Percentiles rank a stretch among this genome's conserved stretches.
Evolutionary conservation across 805 yeast genomes (phyloP).

Genomic region (Starmerella sp.): DNA sequence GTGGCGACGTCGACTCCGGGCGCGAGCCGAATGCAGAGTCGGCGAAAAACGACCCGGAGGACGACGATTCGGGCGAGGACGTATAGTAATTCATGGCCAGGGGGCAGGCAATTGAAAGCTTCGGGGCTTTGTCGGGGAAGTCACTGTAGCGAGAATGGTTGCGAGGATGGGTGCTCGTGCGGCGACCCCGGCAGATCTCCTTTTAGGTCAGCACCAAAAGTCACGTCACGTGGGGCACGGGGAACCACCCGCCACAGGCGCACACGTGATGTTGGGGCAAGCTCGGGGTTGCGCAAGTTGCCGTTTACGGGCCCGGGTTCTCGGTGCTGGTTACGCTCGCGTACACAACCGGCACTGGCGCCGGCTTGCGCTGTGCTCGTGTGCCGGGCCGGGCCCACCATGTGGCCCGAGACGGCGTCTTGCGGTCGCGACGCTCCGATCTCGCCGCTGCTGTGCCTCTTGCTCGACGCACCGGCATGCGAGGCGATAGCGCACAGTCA

Average conservation of each 20-base stretch:
- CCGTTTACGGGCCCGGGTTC: neutral
- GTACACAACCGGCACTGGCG: no score
- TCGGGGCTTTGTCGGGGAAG: neutral
- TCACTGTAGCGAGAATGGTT: neutral
- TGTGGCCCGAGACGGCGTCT: no score
- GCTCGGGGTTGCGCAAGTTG: neutral
- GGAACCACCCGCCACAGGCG: neutral
- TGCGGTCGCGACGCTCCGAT: neutral
- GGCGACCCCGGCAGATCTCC: neutral
- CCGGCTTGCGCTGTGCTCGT: no score
- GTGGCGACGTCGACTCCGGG: slow-evolving; percentile 27
- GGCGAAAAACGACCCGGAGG: slow-evolving; percentile 18
- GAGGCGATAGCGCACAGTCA: slow-evolving; percentile 4
- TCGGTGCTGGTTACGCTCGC: neutral
- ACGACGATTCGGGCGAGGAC: slow-evolving; percentile 21
- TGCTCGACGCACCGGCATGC: slow-evolving; percentile 3
- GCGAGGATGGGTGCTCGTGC: neutral
- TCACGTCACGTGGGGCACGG: neutral
- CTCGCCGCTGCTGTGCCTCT: neutral
- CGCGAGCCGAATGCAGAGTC: slow-evolving; percentile 17
- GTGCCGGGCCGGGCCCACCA: no score
- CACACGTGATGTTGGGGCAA: slow-evolving; percentile 1
- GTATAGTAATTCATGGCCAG: slow-evolving; percentile 16
- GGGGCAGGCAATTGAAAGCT: slow-evolving; percentile 2
- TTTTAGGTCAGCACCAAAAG: neutral